Evolutionary conservation across 2,329 filamentous ascomycete species (phyloP).

Genomic region (Penicillium sp.): DNA sequence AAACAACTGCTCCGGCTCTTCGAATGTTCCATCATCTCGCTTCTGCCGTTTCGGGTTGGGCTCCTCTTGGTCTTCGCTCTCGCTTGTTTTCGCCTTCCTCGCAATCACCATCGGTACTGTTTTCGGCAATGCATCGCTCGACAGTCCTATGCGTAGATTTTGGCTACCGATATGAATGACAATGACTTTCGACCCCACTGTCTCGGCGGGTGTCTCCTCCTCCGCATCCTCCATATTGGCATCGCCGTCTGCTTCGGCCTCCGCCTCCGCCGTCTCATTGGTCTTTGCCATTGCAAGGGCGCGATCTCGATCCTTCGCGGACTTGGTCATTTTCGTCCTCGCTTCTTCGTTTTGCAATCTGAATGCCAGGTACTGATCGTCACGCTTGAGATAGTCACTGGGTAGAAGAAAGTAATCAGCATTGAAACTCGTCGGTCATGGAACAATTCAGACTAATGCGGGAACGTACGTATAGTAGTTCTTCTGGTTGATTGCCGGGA

Average conservation of each 20-base stretch:
- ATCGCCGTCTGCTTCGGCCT: slow-evolving; percentile 46
- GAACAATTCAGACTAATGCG: background rate
- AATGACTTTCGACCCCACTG: slow-evolving; percentile 84
- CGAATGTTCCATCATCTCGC: slow-evolving; percentile 50
- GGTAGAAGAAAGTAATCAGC: slow-evolving; percentile 11
- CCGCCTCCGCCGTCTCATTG: slow-evolving; percentile 59
- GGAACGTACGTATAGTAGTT: slow-evolving; percentile 90
- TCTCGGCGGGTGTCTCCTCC: slow-evolving; percentile 55
- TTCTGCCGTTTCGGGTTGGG: slow-evolving; percentile 70
- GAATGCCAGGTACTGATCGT: slow-evolving; percentile 90
- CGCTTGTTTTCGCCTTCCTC: slow-evolving; percentile 71
- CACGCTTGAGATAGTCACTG: slow-evolving; percentile 96
- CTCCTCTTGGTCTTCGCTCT: slow-evolving; percentile 78
- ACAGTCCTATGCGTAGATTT: slow-evolving; percentile 89
- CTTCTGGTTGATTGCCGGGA: slow-evolving; percentile 96
- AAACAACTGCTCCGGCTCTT: slow-evolving; percentile 74
- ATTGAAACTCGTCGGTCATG: background rate
- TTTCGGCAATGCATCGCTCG: slow-evolving; percentile 93
- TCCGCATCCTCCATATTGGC: slow-evolving; percentile 59
- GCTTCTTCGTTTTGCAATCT: slow-evolving; percentile 85
- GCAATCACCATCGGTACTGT: slow-evolving; percentile 93
- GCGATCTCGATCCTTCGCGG: slow-evolving; percentile 83
- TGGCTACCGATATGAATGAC: slow-evolving; percentile 95
- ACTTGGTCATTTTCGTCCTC: slow-evolving; percentile 78
- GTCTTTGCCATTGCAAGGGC: slow-evolving; percentile 74